Evolutionary conservation across 805 yeast species (phyloP), one percentile per base, ranked within the genome.

Genomic region (Wickerhamiella brachini): DNA sequence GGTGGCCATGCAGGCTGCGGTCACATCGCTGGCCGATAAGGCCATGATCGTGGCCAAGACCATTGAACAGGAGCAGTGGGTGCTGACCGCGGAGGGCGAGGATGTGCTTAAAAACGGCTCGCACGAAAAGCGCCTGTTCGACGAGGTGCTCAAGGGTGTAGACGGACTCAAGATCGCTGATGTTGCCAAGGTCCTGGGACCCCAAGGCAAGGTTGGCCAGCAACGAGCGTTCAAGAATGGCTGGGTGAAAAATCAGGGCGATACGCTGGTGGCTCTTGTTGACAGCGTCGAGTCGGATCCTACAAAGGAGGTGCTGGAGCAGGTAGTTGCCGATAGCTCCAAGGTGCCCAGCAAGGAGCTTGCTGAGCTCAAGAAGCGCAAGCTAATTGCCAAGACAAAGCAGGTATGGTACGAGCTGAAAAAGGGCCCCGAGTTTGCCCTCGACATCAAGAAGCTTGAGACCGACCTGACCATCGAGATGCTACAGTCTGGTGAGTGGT

Each of bases 151-250:
- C 51, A 76, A 79, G 59, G 72, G 82, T 46, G 68, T 89, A 48
- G 95, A 84, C 52, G 88, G 90, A 38, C 74, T 93, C 61, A 85
- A 84, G 63, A 81, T 93, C 59, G 66, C 83, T 22, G 97, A 90
- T 18, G 68, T 70, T 37, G 61, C 61, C 48, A 65, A 80, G 51
- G 76, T 82, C 57, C 72, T 90, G 69, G 97, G 97, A 51, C 71
- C 79, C 49, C 79, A 79, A 53, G 97, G 97, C 56, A 81, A 82
- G 60, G 76, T 90, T 57, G 99, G 98, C 56, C 98, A 93, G 71
- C 95, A 95, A 59, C 81, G 89, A 62, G 99, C 97, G 17, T 94
- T 93, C 77, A 90, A 88, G 69, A 89, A 89, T 67, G 94, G 95
- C 43, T 93, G 99, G 99, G 81, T 93, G 61, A 71, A 77, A 56